Evolutionary conservation across 306 rosid species (phyloP).

Genomic region (Lathyrus aphaca): DNA sequence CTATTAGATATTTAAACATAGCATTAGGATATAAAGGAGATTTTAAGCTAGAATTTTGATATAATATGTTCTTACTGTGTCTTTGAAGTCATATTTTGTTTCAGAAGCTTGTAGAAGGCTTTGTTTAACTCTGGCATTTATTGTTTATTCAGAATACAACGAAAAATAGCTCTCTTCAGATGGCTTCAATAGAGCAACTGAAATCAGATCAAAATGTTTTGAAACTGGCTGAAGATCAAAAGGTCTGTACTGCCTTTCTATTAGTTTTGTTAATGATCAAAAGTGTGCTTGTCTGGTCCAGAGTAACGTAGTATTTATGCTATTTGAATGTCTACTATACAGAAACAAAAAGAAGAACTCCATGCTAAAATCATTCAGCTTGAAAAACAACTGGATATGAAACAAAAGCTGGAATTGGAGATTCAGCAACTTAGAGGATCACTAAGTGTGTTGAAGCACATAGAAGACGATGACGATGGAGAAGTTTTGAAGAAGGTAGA

Average conservation of each 20-base stretch:
- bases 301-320: constrained; percentile 37
- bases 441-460: constrained; percentile 82
- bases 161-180: constrained; percentile 80
- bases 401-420: constrained; percentile 90
- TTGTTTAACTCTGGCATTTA: constrained; percentile 37
- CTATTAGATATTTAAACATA: constrained; percentile 1
- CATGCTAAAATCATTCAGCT: constrained; percentile 79
- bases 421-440: constrained; percentile 80
- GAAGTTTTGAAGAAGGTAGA: constrained; percentile 86
- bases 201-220: constrained; percentile 78
- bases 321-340: constrained; percentile 49
- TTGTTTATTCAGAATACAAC: constrained; percentile 66
- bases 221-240: constrained; percentile 94
- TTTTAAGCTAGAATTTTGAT: neutral
- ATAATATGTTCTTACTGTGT: constrained; percentile 26
- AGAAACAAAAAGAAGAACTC: constrained; percentile 85
- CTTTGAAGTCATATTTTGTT: constrained; percentile 14
- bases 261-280: constrained; percentile 32
- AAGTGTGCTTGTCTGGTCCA: constrained; percentile 33
- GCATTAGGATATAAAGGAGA: constrained; percentile 24
- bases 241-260: constrained; percentile 57
- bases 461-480: constrained; percentile 85
- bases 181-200: constrained; percentile 88
- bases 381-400: constrained; percentile 77
- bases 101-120: constrained; percentile 40